Conservation (phyloP, 2,329 filamentous ascomycete species). For the Aspergillus hiratsukae region DNA sequence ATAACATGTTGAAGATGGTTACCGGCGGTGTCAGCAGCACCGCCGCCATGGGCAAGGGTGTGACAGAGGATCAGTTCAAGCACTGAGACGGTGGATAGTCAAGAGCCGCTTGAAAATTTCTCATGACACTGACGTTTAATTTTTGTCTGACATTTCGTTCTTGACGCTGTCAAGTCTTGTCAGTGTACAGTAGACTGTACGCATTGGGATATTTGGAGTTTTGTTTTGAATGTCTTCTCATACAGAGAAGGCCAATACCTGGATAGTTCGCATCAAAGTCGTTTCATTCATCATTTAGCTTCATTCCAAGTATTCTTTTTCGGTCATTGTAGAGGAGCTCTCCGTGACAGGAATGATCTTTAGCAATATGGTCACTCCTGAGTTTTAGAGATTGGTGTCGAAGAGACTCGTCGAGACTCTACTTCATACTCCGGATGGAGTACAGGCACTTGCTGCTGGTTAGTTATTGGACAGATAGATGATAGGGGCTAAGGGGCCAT, state of each 20-base stretch:
- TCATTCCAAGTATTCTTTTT: not conserved
- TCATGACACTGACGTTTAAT: not conserved
- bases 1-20: constrained; percentile 96
- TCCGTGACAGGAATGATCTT: not conserved
- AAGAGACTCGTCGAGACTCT: not conserved
- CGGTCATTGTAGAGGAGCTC: not conserved
- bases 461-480: not conserved
- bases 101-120: not conserved
- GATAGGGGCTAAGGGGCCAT: not conserved
- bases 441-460: not conserved
- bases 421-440: not conserved
- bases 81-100: constrained; percentile 18
- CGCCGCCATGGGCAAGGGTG: constrained; percentile 93
- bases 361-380: not conserved
- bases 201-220: not conserved
- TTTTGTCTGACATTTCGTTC: constrained; percentile 1
- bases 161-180: not conserved
- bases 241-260: not conserved
- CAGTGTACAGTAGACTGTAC: not conserved
- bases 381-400: not conserved
- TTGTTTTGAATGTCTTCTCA: not conserved
- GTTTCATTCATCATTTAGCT: not conserved
- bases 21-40: constrained; percentile 87
- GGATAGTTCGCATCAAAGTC: not conserved
- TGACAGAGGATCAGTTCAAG: constrained; percentile 97